Conservation (phyloP, 148 eudicot genomes). For the Suaeda aralocaspica region DNA sequence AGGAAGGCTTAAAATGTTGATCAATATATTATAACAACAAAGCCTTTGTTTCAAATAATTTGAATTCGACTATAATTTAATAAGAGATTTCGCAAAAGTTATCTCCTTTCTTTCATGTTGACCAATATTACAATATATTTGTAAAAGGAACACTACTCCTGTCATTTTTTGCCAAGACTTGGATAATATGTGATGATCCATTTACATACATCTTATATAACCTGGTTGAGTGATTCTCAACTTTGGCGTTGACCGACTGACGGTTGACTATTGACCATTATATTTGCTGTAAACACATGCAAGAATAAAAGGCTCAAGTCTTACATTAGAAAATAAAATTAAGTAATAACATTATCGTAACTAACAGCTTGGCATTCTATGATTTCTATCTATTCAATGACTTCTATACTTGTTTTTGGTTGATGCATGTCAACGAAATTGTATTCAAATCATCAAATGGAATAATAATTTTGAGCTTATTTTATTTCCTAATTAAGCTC, state of each 20-base stretch:
- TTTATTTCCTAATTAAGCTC: not conserved
- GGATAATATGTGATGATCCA: too few relatives aligned
- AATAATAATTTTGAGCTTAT: not conserved
- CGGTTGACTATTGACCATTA: too few relatives aligned
- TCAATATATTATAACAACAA: too few relatives aligned
- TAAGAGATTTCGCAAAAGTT: too few relatives aligned
- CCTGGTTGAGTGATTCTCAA: not conserved
- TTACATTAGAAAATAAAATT: not conserved
- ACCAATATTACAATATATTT: too few relatives aligned
- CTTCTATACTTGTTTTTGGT: not conserved
- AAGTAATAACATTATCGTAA: not conserved
- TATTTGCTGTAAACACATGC: not conserved
- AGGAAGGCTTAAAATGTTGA: too few relatives aligned
- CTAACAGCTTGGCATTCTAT: not conserved
- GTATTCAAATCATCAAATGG: not conserved
- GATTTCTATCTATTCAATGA: not conserved
- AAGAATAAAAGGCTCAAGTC: not conserved
- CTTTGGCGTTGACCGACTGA: not conserved
- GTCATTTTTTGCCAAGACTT: too few relatives aligned
- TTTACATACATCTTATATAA: too few relatives aligned
- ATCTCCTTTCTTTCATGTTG: too few relatives aligned
- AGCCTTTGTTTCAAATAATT: too few relatives aligned
- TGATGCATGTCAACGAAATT: not conserved
- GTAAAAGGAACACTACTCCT: too few relatives aligned
- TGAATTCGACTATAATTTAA: too few relatives aligned